These are phyloP conservation scores for Pachysandra terminalis DNA, from an alignment of 164 flowering plant genomes.

Conservation along the genomic window DNA sequence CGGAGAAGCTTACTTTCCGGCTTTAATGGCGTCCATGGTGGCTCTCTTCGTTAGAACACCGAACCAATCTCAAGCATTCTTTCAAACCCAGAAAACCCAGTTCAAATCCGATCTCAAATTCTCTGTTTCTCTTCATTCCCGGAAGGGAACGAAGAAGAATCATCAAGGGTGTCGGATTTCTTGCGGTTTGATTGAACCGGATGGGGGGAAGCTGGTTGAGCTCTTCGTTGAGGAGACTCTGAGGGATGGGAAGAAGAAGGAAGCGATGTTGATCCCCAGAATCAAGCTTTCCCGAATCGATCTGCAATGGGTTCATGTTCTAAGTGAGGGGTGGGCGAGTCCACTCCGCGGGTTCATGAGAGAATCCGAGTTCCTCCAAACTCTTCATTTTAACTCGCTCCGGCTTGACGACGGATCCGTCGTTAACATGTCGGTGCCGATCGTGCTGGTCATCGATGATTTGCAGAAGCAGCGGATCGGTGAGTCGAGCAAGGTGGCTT, in stretches of 20 bases:
- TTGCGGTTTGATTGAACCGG: constrained; percentile 77
- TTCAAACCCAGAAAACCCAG: constrained; percentile 19
- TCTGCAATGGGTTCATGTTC: constrained; percentile 83
- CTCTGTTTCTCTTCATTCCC: constrained; percentile 8
- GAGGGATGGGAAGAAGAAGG: constrained; percentile 39
- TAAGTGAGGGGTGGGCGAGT: constrained; percentile 53
- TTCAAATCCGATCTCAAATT: constrained; percentile 4
- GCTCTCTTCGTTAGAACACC: constrained; percentile 15
- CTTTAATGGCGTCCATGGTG: constrained; percentile 26
- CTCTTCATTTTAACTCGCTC: constrained; percentile 93
- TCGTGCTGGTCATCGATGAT: constrained; percentile 86
- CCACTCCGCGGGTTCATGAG: constrained; percentile 75
- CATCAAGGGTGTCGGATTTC: constrained; percentile 24
- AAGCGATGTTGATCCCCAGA: constrained; percentile 50
- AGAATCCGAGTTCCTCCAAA: constrained; percentile 99
- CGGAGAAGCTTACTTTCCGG: constrained; percentile 5
- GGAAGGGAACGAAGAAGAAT: constrained; percentile 6
- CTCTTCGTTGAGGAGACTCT: constrained; percentile 50
- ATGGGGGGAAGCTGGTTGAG: constrained; percentile 81
- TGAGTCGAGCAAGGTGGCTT: constrained; percentile 55
- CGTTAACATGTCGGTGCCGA: constrained; percentile 98
- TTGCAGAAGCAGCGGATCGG: constrained; percentile 61
- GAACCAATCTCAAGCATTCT: constrained; percentile 11
- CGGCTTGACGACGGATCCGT: constrained; percentile 72
- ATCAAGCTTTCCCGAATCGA: constrained; percentile 69